A percentile compares a stretch with the other conserved stretches of the same genome.
These are phyloP conservation scores for Diversispora eburnea DNA, from an alignment of 192 early-diverging fungal genomes.

Conservation along the genomic window DNA sequence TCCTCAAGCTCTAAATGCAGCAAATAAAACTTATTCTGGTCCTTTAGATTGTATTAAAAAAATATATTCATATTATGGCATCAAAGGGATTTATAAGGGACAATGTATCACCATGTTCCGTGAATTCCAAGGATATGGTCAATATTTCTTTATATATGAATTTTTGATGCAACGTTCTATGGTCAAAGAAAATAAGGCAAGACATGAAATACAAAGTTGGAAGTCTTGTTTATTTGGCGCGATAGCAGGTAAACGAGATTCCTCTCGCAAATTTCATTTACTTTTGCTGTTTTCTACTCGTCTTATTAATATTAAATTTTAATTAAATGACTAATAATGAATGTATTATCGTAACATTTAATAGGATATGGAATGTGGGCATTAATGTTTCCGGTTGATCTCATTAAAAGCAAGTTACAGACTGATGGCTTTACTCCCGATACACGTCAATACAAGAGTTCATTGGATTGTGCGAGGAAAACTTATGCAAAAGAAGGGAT, in stretches of 20 bases:
- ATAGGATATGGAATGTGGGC: slow-evolving; percentile 64
- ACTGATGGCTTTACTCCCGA: slow-evolving; percentile 75
- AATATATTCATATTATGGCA: slow-evolving; percentile 72
- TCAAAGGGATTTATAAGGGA: slow-evolving; percentile 85
- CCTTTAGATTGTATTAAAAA: slow-evolving; percentile 83
- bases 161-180: slow-evolving; percentile 79
- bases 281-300: too few species aligned
- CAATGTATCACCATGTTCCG: slow-evolving; percentile 80
- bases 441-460: slow-evolving; percentile 66
- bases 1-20: slow-evolving; percentile 11
- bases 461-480: slow-evolving; percentile 78
- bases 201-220: slow-evolving; percentile 70
- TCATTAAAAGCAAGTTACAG: slow-evolving; percentile 93
- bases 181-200: slow-evolving; percentile 49
- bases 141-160: slow-evolving; percentile 93
- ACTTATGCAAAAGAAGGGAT: slow-evolving; percentile 75
- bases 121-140: slow-evolving; percentile 91
- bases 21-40: slow-evolving; percentile 49
- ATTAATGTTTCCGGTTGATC: slow-evolving; percentile 89
- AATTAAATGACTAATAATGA: not conserved
- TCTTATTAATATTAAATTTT: too few species aligned
- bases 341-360: slow-evolving; percentile 11
- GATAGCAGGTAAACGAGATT: slow-evolving; percentile 59
- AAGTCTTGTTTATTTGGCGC: slow-evolving; percentile 83
- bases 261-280: too few species aligned